Evolutionary conservation across 202 grass and related monocot species (phyloP).

Genomic region (Thinopyrum obtusiflorum): DNA sequence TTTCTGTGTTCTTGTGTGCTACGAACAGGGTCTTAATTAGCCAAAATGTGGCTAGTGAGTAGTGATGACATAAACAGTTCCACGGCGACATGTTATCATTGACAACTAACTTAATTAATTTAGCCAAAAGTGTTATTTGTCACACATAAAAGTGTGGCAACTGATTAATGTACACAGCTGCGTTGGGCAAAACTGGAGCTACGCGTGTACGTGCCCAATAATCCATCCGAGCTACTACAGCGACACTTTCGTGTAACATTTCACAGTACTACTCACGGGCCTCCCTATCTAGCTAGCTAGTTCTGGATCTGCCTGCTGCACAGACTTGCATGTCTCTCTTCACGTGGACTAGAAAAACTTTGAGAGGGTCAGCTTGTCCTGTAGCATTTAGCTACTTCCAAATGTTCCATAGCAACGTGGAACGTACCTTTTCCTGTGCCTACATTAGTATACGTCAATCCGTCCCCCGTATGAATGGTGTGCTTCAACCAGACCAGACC

Average conservation of each 20-base stretch:
- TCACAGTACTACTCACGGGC: background rate
- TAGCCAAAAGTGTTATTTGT: no score
- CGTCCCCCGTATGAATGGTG: background rate
- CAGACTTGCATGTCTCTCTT: conserved; percentile 40
- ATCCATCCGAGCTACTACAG: background rate
- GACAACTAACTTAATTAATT: no score
- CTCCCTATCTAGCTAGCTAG: background rate
- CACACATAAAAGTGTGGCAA: no score
- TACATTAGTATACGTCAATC: conserved; percentile 3
- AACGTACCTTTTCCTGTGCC: conserved; percentile 17
- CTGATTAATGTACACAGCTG: no score
- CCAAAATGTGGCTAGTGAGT: no score
- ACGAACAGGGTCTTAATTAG: no score
- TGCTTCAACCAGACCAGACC: background rate
- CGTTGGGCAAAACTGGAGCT: no score
- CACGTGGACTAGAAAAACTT: conserved; percentile 16
- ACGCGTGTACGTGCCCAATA: no score
- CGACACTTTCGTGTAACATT: background rate
- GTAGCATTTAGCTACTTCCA: conserved; percentile 46
- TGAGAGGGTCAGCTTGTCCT: conserved; percentile 27
- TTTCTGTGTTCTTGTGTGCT: no score
- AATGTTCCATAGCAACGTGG: conserved; percentile 26
- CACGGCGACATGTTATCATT: no score
- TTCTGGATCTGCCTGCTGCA: conserved; percentile 19
- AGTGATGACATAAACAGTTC: no score